These are phyloP conservation scores for Trametes hirsuta DNA, from an alignment of 1,284 basidiomycete species.

Conservation along the genomic window DNA sequence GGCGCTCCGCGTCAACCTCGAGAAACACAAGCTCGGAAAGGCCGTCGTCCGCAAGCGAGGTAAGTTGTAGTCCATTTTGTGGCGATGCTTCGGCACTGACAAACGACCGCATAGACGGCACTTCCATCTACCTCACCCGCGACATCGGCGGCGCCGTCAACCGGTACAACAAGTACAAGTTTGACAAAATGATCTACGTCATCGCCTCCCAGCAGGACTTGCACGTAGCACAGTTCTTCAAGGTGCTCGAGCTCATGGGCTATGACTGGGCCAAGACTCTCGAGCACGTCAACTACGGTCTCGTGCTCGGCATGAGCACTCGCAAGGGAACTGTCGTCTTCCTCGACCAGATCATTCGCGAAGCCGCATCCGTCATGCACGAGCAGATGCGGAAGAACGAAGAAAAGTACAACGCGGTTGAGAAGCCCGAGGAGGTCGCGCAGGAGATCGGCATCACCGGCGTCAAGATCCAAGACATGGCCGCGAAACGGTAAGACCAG, in stretches of 20 bases:
- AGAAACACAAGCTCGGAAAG: conserved; percentile 88
- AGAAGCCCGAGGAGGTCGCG: conserved; percentile 84
- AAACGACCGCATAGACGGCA: conserved; percentile 69
- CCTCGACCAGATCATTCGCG: conserved; percentile 93
- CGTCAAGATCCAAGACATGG: conserved; percentile 99
- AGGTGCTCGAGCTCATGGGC: conserved; percentile 90
- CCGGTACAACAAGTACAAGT: conserved; percentile 90
- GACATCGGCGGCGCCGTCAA: conserved; percentile 96
- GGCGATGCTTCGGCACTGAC: background rate
- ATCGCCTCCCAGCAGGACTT: conserved; percentile 95
- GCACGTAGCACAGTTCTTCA: conserved; percentile 94
- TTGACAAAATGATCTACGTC: conserved; percentile 99
- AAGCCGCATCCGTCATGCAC: conserved; percentile 92
- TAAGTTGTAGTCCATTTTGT: conserved; percentile 33
- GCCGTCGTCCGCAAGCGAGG: conserved; percentile 91
- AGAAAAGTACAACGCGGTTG: conserved; percentile 89
- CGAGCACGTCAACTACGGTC: conserved; percentile 91
- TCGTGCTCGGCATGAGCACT: conserved; percentile 97
- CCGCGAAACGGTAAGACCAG: conserved; percentile 32
- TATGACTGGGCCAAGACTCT: conserved; percentile 85
- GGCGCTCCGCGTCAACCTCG: conserved; percentile 82
- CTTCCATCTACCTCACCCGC: conserved; percentile 97
- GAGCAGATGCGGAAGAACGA: conserved; percentile 97
- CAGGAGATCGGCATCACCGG: conserved; percentile 93
- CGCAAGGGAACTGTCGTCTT: conserved; percentile 97